Conservation (phyloP, 2,329 filamentous ascomycete genomes). For the Colletotrichum destructivum region DNA sequence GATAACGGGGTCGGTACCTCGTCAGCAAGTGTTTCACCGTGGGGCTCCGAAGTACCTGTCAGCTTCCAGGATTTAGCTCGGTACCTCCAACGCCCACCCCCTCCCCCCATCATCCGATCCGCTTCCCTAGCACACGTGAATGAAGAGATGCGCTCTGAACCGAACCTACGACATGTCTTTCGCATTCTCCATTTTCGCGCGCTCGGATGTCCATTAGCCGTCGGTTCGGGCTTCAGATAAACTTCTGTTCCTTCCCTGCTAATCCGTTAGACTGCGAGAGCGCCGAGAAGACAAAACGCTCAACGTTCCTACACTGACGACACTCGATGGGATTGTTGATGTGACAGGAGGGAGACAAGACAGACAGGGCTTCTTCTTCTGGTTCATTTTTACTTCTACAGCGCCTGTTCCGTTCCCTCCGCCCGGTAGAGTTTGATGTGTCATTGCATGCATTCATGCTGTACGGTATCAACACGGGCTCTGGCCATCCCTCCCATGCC, state of each 20-base stretch:
- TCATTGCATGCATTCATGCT: slow-evolving; percentile 38
- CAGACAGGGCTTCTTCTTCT: neutral
- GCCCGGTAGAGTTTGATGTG: slow-evolving; percentile 31
- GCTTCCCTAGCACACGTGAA: slow-evolving; percentile 35
- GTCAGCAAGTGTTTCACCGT: neutral
- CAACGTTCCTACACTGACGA: neutral
- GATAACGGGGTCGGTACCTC: slow-evolving; percentile 28
- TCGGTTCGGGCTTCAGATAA: slow-evolving; percentile 35
- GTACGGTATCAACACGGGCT: slow-evolving; percentile 39
- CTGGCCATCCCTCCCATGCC: slow-evolving; percentile 12
- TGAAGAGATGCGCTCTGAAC: slow-evolving; percentile 31
- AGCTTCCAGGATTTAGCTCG: slow-evolving; percentile 19
- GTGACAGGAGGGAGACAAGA: neutral
- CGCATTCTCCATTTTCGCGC: slow-evolving; percentile 31
- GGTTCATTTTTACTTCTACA: neutral
- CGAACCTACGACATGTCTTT: slow-evolving; percentile 21
- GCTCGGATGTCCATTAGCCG: slow-evolving; percentile 33
- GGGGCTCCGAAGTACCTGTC: slow-evolving; percentile 17
- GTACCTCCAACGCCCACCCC: slow-evolving; percentile 23
- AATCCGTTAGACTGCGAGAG: slow-evolving; percentile 14
- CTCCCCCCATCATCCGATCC: slow-evolving; percentile 26
- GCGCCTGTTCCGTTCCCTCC: slow-evolving; percentile 3
- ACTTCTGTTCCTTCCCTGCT: slow-evolving; percentile 12
- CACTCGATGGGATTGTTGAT: neutral
- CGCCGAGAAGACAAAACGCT: neutral